These are phyloP conservation scores for Prosopis cineraria DNA, from an alignment of 306 rosid species.

Conservation along the genomic window DNA sequence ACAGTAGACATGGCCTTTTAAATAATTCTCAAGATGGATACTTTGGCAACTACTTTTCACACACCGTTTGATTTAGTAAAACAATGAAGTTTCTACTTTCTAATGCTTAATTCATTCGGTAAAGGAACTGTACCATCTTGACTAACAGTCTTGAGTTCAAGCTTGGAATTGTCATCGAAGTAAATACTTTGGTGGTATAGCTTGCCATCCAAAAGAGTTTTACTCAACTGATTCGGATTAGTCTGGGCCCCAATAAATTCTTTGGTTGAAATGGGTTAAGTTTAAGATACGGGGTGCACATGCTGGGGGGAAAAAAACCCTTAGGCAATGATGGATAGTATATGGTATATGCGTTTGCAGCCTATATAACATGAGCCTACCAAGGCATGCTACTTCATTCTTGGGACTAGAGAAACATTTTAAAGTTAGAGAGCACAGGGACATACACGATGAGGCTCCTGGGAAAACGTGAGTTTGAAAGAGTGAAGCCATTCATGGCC, in stretches of 20 bases:
- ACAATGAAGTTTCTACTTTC: constrained; percentile 26
- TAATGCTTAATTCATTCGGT: too few species aligned
- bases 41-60: constrained; percentile 9
- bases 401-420: constrained; percentile 41
- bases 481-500: constrained; percentile 68
- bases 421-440: constrained; percentile 9
- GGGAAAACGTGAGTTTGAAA: constrained; percentile 28
- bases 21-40: constrained; percentile 20
- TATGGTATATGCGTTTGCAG: constrained; percentile 11
- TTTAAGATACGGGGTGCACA: too few species aligned
- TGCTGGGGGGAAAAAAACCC: too few species aligned
- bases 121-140: too few species aligned
- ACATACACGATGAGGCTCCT: constrained; percentile 40
- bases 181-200: too few species aligned
- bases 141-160: too few species aligned
- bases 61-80: constrained; percentile 40
- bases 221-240: too few species aligned
- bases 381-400: constrained; percentile 25
- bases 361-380: constrained; percentile 37
- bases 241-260: too few species aligned
- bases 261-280: too few species aligned
- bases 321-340: background rate
- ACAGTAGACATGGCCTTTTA: constrained; percentile 37
- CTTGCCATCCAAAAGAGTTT: too few species aligned
- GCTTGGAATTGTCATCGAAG: too few species aligned